phyloP scores from a whole-genome alignment of 164 flowering plant genomes.

The Cinnamomum chago region DNA sequence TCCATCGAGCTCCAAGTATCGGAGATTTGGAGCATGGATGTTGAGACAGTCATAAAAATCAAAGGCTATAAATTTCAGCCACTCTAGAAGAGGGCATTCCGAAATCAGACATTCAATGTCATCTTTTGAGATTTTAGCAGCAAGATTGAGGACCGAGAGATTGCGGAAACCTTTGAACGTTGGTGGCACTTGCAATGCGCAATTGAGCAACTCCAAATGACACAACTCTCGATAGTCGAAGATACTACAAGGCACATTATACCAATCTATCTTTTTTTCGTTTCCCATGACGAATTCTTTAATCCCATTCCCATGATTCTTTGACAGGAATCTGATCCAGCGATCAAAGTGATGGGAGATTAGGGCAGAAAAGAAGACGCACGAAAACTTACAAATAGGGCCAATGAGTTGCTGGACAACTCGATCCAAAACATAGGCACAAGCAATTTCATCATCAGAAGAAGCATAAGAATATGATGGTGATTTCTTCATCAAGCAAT shows the following conservation, averaged over 20 bases:
- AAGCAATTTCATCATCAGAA: slow-evolving; percentile 22
- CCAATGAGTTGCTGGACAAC: slow-evolving; percentile 50
- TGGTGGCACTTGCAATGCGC: slow-evolving; percentile 37
- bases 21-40: too few relatives aligned
- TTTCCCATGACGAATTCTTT: slow-evolving; percentile 40
- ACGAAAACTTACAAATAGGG: slow-evolving; percentile 45
- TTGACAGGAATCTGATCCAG: slow-evolving; percentile 45
- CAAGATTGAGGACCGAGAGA: slow-evolving; percentile 56
- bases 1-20: too few relatives aligned
- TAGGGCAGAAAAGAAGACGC: slow-evolving; percentile 35
- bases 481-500: slow-evolving; percentile 8
- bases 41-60: too few relatives aligned
- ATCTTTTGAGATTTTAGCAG: too few relatives aligned
- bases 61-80: too few relatives aligned
- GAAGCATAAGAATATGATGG: slow-evolving; percentile 1
- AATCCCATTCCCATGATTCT: slow-evolving; percentile 23
- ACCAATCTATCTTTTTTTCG: slow-evolving; percentile 35
- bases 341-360: slow-evolving; percentile 39
- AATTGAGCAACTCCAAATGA: slow-evolving; percentile 44
- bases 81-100: too few relatives aligned
- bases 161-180: slow-evolving; percentile 37
- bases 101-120: too few relatives aligned
- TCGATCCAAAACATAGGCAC: slow-evolving; percentile 42
- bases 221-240: slow-evolving; percentile 35
- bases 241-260: slow-evolving; percentile 44